Percentiles rank a stretch among this genome's conserved stretches.
phyloP scores from a whole-genome alignment of 2,329 filamentous ascomycete species.

The Helotiales sp. region DNA sequence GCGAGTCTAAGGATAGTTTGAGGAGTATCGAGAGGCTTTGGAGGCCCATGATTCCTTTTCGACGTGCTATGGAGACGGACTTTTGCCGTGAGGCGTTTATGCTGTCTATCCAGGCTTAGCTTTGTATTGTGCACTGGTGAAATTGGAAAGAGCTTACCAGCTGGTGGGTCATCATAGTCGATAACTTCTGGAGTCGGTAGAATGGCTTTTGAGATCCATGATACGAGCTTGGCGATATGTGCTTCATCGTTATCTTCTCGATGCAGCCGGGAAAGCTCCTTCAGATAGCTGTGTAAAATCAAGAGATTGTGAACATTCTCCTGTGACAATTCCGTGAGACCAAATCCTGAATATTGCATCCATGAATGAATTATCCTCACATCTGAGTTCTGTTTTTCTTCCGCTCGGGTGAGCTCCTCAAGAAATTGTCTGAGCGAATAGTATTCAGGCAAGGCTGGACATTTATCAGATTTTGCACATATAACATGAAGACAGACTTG shows the following conservation, averaged over 20 bases:
- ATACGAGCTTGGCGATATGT: conserved; percentile 26
- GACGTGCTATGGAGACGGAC: conserved; percentile 21
- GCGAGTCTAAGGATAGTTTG: not conserved
- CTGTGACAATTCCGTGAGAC: conserved; percentile 17
- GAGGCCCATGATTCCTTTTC: conserved; percentile 31
- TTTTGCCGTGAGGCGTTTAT: conserved; percentile 12
- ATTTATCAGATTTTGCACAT: conserved; percentile 12
- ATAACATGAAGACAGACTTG: not conserved
- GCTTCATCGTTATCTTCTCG: conserved; percentile 24
- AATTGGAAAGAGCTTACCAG: conserved; percentile 25
- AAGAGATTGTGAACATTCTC: conserved; percentile 37
- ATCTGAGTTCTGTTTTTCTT: conserved; percentile 3
- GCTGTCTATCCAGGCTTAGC: conserved; percentile 12
- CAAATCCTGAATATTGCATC: not conserved
- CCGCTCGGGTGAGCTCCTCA: conserved; percentile 10
- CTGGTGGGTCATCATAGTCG: conserved; percentile 31
- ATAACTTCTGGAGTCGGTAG: conserved; percentile 35
- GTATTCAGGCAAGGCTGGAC: conserved; percentile 30
- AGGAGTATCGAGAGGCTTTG: conserved; percentile 21
- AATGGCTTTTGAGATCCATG: conserved; percentile 35
- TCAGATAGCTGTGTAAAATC: conserved; percentile 35
- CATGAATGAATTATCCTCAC: conserved; percentile 12
- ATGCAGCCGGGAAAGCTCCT: conserved; percentile 15
- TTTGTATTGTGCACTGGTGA: not conserved
- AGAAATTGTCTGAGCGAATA: conserved; percentile 30